Conservation (phyloP, 257 asterid genomes). For the Fraxinus quadrangulata region DNA sequence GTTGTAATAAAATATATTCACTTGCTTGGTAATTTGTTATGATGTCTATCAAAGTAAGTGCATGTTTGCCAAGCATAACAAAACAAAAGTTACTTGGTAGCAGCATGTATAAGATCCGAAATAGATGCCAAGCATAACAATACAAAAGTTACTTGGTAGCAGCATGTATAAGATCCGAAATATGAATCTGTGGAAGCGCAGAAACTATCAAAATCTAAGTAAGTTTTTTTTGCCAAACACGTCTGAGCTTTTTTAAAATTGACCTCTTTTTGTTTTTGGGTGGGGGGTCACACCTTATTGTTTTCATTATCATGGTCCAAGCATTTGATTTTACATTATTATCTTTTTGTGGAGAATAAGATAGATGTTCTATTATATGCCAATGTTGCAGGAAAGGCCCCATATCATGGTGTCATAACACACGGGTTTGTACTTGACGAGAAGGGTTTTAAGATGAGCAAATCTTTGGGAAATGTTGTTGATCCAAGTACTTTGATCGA, state of each 20-base stretch:
- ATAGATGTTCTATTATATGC: slow-evolving; percentile 13
- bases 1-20: background rate
- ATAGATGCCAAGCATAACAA: no score
- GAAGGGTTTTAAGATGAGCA: slow-evolving; percentile 96
- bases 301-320: background rate
- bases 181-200: no score
- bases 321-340: background rate
- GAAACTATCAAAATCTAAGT: no score
- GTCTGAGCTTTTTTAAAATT: no score
- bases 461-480: slow-evolving; percentile 92
- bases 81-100: no score
- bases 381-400: slow-evolving; percentile 78
- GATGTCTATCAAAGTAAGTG: background rate
- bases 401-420: slow-evolving; percentile 79
- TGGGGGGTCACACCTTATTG: no score
- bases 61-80: no score
- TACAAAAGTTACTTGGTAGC: no score
- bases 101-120: no score
- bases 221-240: no score
- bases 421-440: slow-evolving; percentile 98
- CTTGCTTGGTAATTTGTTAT: background rate
- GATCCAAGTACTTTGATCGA: slow-evolving; percentile 89
- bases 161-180: no score
- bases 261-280: no score
- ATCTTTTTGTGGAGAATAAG: slow-evolving; percentile 14